These are phyloP conservation scores for Aegilops tauschii DNA, from an alignment of 176 grass and related monocot genomes.

Conservation along the genomic window DNA sequence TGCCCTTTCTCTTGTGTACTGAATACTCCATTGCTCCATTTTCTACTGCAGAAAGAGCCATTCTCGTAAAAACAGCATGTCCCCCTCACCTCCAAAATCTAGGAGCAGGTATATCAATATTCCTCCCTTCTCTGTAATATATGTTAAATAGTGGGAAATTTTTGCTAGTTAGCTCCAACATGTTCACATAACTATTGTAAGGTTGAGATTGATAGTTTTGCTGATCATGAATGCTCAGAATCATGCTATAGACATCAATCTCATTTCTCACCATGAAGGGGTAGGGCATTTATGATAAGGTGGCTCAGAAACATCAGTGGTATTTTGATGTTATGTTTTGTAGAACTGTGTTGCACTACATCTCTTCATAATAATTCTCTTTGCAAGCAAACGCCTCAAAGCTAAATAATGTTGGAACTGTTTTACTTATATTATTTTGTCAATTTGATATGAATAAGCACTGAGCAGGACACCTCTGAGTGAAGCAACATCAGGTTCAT, in stretches of 20 bases:
- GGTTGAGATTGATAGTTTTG: neutral
- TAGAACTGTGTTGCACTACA: neutral
- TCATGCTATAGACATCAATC: neutral
- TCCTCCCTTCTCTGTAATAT: neutral
- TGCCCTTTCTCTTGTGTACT: conserved; percentile 3
- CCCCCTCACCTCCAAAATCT: conserved; percentile 68
- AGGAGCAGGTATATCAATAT: conserved; percentile 55
- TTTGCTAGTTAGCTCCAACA: neutral
- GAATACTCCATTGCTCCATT: conserved; percentile 18
- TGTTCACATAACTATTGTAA: conserved; percentile 2
- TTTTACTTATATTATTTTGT: conserved; percentile 26
- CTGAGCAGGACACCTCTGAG: conserved; percentile 50
- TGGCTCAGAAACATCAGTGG: conserved; percentile 4
- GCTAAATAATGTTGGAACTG: neutral
- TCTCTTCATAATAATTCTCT: conserved; percentile 6
- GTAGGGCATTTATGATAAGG: neutral
- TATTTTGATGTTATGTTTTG: conserved; percentile 6
- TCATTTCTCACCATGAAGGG: neutral
- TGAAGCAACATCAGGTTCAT: conserved; percentile 66
- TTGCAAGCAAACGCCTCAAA: neutral
- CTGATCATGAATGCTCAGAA: conserved; percentile 8
- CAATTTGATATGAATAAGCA: conserved; percentile 45
- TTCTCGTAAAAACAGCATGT: conserved; percentile 45
- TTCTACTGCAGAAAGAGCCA: conserved; percentile 55
- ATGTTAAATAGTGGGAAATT: conserved; percentile 6